A percentile compares a stretch with the other conserved stretches of the same genome.
Conservation (phyloP, 441 rosid species). For the Adansonia grandidieri region DNA sequence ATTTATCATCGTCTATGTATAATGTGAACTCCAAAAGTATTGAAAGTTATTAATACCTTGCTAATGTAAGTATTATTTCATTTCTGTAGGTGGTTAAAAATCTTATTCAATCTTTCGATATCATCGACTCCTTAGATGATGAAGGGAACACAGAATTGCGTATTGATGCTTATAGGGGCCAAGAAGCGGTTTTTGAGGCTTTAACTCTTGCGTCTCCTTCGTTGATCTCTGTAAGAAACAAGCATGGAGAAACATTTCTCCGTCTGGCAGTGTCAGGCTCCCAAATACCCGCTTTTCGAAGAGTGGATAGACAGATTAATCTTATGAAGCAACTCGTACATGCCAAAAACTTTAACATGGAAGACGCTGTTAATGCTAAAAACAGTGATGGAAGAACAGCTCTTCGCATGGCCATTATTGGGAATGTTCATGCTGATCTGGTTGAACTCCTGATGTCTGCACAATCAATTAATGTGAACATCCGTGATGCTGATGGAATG, state of each 20-base stretch:
- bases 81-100: slow-evolving; percentile 67
- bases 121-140: slow-evolving; percentile 56
- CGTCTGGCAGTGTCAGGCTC: slow-evolving; percentile 81
- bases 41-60: not conserved
- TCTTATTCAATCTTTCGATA: slow-evolving; percentile 54
- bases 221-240: slow-evolving; percentile 56
- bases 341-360: slow-evolving; percentile 41
- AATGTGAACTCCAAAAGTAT: too few relatives aligned
- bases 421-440: slow-evolving; percentile 73
- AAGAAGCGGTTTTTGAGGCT: slow-evolving; percentile 65
- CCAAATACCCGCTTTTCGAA: slow-evolving; percentile 70
- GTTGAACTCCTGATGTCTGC: slow-evolving; percentile 87
- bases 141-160: slow-evolving; percentile 85
- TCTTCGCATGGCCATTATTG: slow-evolving; percentile 80
- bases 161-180: slow-evolving; percentile 79
- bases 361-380: slow-evolving; percentile 60
- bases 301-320: slow-evolving; percentile 79
- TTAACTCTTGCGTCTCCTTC: slow-evolving; percentile 66
- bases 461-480: slow-evolving; percentile 64
- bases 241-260: slow-evolving; percentile 82
- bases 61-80: not conserved
- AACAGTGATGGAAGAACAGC: slow-evolving; percentile 78
- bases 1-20: too few relatives aligned
- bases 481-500: slow-evolving; percentile 67
- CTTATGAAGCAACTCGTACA: slow-evolving; percentile 69